Percentiles rank a stretch among this genome's conserved stretches.
Conservation (phyloP, 2,329 filamentous ascomycete genomes). For the Tolypocladium paradoxum region DNA sequence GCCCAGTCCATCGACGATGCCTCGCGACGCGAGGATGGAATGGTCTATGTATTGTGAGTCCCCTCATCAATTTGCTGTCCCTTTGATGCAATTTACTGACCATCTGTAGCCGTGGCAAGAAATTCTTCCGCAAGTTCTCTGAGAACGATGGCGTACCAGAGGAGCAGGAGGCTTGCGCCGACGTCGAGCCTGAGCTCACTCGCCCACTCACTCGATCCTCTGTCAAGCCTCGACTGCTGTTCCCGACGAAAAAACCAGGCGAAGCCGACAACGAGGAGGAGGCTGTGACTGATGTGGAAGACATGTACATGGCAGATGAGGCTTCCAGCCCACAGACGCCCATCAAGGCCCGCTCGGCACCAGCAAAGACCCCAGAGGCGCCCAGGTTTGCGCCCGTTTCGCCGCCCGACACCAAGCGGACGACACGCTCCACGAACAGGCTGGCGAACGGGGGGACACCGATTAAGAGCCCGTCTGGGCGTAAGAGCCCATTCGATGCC, state of each 20-base stretch:
- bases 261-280: slow-evolving; percentile 46
- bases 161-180: slow-evolving; percentile 21
- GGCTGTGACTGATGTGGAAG: slow-evolving; percentile 48
- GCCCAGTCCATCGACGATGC: slow-evolving; percentile 51
- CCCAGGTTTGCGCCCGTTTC: slow-evolving; percentile 47
- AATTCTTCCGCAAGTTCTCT: slow-evolving; percentile 60
- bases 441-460: slow-evolving; percentile 31
- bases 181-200: slow-evolving; percentile 22
- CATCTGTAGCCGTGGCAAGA: slow-evolving; percentile 60
- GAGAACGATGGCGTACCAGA: slow-evolving; percentile 21
- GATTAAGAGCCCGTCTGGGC: slow-evolving; percentile 23
- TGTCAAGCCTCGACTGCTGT: slow-evolving; percentile 63
- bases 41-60: slow-evolving; percentile 70
- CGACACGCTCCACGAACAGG: slow-evolving; percentile 46
- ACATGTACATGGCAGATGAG: slow-evolving; percentile 19
- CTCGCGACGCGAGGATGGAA: slow-evolving; percentile 55
- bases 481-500: slow-evolving; percentile 51
- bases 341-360: slow-evolving; percentile 18
- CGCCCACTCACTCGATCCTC: slow-evolving; percentile 53
- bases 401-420: slow-evolving; percentile 50
- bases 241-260: slow-evolving; percentile 41
- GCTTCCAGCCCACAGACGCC: slow-evolving; percentile 22
- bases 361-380: slow-evolving; percentile 38
- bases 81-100: slow-evolving; percentile 4
- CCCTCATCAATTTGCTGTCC: not conserved